These are phyloP conservation scores for Candida awuae DNA, from an alignment of 805 yeast genomes.

Conservation along the genomic window DNA sequence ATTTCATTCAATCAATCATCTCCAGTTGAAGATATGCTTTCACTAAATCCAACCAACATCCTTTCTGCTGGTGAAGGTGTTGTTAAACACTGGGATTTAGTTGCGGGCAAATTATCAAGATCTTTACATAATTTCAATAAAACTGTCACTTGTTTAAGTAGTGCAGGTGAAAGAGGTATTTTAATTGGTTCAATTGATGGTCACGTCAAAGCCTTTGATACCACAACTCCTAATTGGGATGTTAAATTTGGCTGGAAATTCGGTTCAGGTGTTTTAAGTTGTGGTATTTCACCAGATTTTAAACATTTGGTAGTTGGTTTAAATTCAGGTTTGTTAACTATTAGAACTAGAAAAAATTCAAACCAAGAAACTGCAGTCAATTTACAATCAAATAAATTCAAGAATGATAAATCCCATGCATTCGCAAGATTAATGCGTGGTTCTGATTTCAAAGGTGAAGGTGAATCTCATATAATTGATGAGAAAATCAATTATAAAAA, in stretches of 20 bases:
- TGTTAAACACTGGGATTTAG: slow-evolving; percentile 86
- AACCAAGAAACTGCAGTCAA: slow-evolving; percentile 38
- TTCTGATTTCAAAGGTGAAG: slow-evolving; percentile 82
- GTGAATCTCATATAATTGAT: slow-evolving; percentile 62
- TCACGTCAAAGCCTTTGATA: slow-evolving; percentile 90
- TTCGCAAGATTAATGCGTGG: slow-evolving; percentile 85
- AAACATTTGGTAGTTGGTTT: slow-evolving; percentile 91
- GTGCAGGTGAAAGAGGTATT: slow-evolving; percentile 69
- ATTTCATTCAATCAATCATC: slow-evolving; percentile 60
- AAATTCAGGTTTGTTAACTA: slow-evolving; percentile 79
- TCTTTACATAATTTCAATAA: slow-evolving; percentile 85
- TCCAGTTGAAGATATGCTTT: slow-evolving; percentile 81
- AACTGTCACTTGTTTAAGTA: slow-evolving; percentile 78
- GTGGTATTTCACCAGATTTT: slow-evolving; percentile 82
- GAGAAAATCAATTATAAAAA: slow-evolving; percentile 53
- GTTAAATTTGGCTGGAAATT: slow-evolving; percentile 97
- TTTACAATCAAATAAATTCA: slow-evolving; percentile 13
- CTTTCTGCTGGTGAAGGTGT: slow-evolving; percentile 74
- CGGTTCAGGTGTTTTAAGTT: slow-evolving; percentile 83
- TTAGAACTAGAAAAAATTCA: slow-evolving; percentile 77
- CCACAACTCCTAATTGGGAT: slow-evolving; percentile 62
- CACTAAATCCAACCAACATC: slow-evolving; percentile 66
- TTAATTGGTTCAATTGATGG: slow-evolving; percentile 95
- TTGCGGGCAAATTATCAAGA: slow-evolving; percentile 62
- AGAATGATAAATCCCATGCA: slow-evolving; percentile 46